Base-by-base conservation (phyloP, 163 green algal species). In the Volvox carteri region DNA sequence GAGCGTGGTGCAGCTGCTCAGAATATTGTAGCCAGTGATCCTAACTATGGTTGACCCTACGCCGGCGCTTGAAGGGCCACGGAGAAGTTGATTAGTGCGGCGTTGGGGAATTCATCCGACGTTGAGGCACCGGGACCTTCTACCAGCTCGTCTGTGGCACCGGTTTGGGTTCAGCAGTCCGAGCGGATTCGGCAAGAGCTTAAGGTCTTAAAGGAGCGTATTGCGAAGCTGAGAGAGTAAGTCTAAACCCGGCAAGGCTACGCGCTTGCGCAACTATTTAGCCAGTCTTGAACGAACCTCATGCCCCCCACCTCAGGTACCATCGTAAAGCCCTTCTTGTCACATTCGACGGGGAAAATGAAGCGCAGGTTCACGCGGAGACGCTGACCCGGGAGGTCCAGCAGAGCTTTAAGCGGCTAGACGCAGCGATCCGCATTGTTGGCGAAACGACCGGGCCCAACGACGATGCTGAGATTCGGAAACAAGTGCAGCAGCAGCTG, bases 401-500 rank as follows among this genome's bases (percentile, higher is more conserved):
- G 79, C 70, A 68, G 73, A 84, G 41, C 35, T 94, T 95, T 52
- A 90, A 87, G 79, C 86, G 86, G 11, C 35, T 94, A 35, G 90
- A 95, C 42, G 85, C 62, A 3, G 90, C 92, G 23, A 92, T 95
- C 25, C 73, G 89, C 8, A 78, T 46, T 39, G 88, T 95, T 86
- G 80, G 33, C 19, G 39, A 87, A 70, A 50, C 37, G 23, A 41
- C 74, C 11, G 83, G 50, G 19, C 16, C 65, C 2, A 44, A 76
- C 16, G 75, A 83, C 23, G 88, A 92, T 50, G 39, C 35, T 23
- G 79, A 77, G 62, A 92, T 97, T 28, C 78, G 86, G 42, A 90
- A 91, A 58, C 96, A 97, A 72, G 94, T 96, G 76, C 95, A 96
- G 91, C 92, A 90, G 67, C 94, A 93, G 80, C 86, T 97, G 28